Base-by-base conservation (phyloP, 805 yeast species). In the Ogataea thermomethanolica region DNA sequence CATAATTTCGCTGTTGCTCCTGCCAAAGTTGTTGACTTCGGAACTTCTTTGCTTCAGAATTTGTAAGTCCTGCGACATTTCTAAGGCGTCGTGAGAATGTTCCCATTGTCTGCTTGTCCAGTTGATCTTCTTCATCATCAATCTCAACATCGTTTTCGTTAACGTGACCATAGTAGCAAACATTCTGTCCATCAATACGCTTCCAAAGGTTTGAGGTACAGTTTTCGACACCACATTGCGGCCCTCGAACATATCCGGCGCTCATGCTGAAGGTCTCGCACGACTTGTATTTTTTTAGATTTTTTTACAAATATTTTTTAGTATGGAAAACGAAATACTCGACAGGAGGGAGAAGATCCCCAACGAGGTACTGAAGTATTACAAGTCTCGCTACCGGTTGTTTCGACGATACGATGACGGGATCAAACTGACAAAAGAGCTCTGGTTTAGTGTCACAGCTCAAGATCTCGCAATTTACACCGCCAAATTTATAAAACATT, bases 141-240 rank as follows among this genome's bases (percentile, higher is more conserved):
- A 79, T 70, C 58, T 87, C 95, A 21, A 84, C 56, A 46, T 81
- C 84, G 25, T 90, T 89, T 48, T 81, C 91, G 61, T 78, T 76
- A 14, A 90, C 89, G 63, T 91, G 99, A 5, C 98, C 98, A 55
- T 76, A 83, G 53, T 85, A 91, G 59, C 99, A 91, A 8, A 90
- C 81, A 41, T 80, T 73, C 36, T 77, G 77, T 20, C 99, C 99
- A 53, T 84, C 87, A 3, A 78, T 65, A 23, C 76, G 61, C 36
- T 82, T 72, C 78, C 87, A 91, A 36, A 81, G 72, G 27, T 79
- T 66, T 1, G 96, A 84, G 4, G 84, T 78, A 63, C 99, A 91
- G 66, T 91, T 91, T 48, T 84, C 90, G 2, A 81, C 79, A 1
- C 97, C 97, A 71, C 99, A 91, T 5, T 82, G 64, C 4, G 85